Percentiles rank a stretch among this genome's conserved stretches.
These are phyloP conservation scores for Leptodermis oblonga DNA, from an alignment of 257 asterid genomes.

Conservation along the genomic window DNA sequence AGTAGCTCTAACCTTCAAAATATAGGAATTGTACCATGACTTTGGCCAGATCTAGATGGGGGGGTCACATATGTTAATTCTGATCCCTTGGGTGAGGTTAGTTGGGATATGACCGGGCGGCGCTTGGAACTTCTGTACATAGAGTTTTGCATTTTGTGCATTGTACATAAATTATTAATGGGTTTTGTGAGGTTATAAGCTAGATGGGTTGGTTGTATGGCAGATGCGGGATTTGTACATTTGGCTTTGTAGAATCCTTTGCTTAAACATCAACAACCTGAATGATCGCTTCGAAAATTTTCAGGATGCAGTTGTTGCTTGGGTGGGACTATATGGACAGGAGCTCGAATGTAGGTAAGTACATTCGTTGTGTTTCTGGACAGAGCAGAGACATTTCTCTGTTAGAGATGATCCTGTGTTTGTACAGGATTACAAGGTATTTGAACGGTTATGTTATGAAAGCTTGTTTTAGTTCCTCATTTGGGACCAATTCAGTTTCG, in stretches of 20 bases:
- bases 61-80: not conserved
- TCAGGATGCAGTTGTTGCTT: constrained; percentile 55
- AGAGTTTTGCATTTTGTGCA: constrained; percentile 1
- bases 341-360: constrained; percentile 51
- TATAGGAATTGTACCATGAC: not conserved
- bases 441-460: constrained; percentile 11
- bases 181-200: constrained; percentile 3
- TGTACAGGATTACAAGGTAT: not conserved
- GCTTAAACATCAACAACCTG: constrained; percentile 29
- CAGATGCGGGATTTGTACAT: constrained; percentile 24
- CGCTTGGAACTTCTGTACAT: not conserved
- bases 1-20: constrained; percentile 45
- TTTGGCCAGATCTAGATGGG: too few relatives aligned
- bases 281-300: constrained; percentile 41
- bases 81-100: not conserved
- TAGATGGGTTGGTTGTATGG: constrained; percentile 20
- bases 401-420: not conserved
- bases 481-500: constrained; percentile 10
- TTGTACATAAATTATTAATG: constrained; percentile 6
- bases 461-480: not conserved
- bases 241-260: constrained; percentile 24
- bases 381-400: constrained; percentile 10
- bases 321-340: constrained; percentile 32
- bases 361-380: constrained; percentile 16
- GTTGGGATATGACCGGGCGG: not conserved